Evolutionary conservation across 352 stramenopile species (phyloP).

Genomic region (Salisapilia sapeloensis): DNA sequence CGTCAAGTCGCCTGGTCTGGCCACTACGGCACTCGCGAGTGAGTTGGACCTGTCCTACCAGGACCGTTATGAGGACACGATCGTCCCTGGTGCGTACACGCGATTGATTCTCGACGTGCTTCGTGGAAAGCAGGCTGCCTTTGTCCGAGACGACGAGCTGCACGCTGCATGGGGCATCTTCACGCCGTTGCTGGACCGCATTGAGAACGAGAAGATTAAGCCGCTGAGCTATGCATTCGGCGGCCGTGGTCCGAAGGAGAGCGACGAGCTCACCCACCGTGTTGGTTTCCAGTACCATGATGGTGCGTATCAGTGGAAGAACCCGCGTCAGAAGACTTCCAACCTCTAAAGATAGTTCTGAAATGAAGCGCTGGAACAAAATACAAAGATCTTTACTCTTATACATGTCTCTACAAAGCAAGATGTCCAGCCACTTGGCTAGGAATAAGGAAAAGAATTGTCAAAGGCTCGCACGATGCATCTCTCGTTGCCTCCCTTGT

Average conservation of each 20-base stretch:
- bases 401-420: too few species aligned
- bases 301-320: conserved; percentile 56
- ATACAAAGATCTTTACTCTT: too few species aligned
- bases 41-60: conserved; percentile 95
- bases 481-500: too few species aligned
- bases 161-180: conserved; percentile 95
- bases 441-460: too few species aligned
- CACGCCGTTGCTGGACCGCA: conserved; percentile 92
- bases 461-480: too few species aligned
- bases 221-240: conserved; percentile 89
- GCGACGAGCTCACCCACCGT: conserved; percentile 55
- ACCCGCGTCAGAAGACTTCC: conserved; percentile 10
- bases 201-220: conserved; percentile 84
- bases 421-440: too few species aligned
- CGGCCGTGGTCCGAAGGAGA: conserved; percentile 84
- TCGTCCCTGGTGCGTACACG: conserved; percentile 95
- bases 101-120: conserved; percentile 95
- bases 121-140: conserved; percentile 88
- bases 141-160: conserved; percentile 96
- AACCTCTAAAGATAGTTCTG: too few species aligned
- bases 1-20: conserved; percentile 90
- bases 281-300: conserved; percentile 69
- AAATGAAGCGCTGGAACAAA: too few species aligned
- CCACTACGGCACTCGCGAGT: conserved; percentile 81
- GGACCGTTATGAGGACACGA: conserved; percentile 64